Base-by-base conservation (phyloP, 179 eudicot genomes). In the Amaranthus tricolor region DNA sequence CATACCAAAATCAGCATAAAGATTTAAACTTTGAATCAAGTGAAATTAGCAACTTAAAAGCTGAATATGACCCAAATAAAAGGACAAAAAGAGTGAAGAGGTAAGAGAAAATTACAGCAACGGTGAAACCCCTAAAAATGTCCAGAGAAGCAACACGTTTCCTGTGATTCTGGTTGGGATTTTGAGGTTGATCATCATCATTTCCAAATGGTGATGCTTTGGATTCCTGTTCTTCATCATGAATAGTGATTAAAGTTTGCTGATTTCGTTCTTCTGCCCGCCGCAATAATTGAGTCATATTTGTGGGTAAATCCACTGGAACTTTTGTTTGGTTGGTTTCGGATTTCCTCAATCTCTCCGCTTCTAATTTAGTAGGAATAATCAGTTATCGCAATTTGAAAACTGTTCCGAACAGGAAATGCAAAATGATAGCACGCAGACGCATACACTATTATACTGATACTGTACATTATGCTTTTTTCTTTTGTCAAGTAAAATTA, bases 81-180 rank as follows among this genome's bases (percentile, higher is more conserved):
- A 68, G 9, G 17, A 47, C 9, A 31, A 59, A 67, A 66, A 15
- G 57, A 9, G 64, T 9, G 52, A 31, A 24, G 13, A 20, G 51
- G 54, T 8, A 21, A 9, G 9, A n/a, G 2, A 44, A 24, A 44
- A 5, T 55, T 81, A 81, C 75, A 24, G 87, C 85, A 55, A 93
- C 94, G 21, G 98, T 91, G 80, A 93, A 87, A 83, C 98, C 98
- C 86, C 97, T 82, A 79, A 93, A 93, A n/a, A 89, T 80, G 76
- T 93, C 97, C 21, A 93, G 85, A 31, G 95, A 91, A 8, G 92
- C 91, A 17, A 93, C 82, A 51, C 98, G 86, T 66, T 83, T 89
- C 7, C 78, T 71, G 67, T 50, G 83, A 20, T 44, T 51, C 56
- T 60, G 49, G 66, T 16, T 6, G 15, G 66, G 47, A 43, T 51